phyloP scores from a whole-genome alignment of 768 basidiomycete genomes.

The Lentinula guzmanii region DNA sequence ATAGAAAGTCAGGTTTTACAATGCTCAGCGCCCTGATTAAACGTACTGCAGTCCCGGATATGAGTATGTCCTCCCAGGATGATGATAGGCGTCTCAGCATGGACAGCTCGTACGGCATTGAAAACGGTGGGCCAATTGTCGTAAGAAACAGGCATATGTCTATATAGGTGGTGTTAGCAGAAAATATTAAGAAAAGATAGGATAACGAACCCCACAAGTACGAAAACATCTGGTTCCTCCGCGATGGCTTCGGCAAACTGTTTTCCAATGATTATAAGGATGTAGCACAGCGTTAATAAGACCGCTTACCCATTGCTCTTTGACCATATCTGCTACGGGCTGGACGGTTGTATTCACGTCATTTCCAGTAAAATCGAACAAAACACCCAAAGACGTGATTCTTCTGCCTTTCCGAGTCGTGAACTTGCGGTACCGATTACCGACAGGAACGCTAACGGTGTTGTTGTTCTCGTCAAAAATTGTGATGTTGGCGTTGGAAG shows the following conservation, averaged over 20 bases:
- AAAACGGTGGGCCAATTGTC: conserved; percentile 74
- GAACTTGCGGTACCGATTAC: conserved; percentile 12
- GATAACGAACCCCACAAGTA: conserved; percentile 53
- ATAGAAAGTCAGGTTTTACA: neutral
- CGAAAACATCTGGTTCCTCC: conserved; percentile 79
- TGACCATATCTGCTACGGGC: conserved; percentile 65
- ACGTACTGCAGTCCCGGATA: conserved; percentile 70
- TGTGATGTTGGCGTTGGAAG: conserved; percentile 86
- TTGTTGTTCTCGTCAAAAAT: conserved; percentile 36
- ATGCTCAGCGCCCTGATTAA: too few species aligned
- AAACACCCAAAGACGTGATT: conserved; percentile 76
- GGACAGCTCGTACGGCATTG: conserved; percentile 65
- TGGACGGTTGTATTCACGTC: conserved; percentile 71
- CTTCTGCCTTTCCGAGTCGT: conserved; percentile 45
- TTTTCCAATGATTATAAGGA: neutral
- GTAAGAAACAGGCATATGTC: conserved; percentile 77
- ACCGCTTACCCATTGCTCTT: conserved; percentile 54
- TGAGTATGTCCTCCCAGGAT: conserved; percentile 83
- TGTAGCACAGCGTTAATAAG: neutral
- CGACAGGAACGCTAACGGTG: conserved; percentile 30
- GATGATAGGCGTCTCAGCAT: conserved; percentile 69
- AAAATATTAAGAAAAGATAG: neutral
- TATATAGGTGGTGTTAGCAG: conserved; percentile 18
- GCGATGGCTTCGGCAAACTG: conserved; percentile 70
- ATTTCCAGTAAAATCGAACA: conserved; percentile 74